Base-by-base conservation (phyloP, 1,139 yeast species). In the Saccharomycopsis hybrid region DNA sequence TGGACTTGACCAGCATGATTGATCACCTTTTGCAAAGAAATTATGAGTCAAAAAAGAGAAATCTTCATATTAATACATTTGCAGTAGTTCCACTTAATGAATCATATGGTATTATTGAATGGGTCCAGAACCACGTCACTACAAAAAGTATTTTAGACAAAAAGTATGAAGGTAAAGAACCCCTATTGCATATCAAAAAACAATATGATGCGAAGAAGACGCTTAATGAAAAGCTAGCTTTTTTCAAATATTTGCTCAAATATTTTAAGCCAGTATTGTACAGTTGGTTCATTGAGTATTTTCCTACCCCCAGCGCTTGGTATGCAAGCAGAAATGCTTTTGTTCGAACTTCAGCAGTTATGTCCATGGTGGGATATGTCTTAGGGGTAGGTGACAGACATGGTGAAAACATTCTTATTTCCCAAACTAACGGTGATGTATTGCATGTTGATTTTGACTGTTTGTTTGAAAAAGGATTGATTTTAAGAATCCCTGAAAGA, bases 381-480 rank as follows among this genome's bases (percentile, higher is more conserved):
- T 72, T 85, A 43, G 94, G 96, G 4, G 73, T 94, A 47, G 99
- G 99, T 25, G 99, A 94, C 65, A 73, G 99, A 32, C 99, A 94
- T 63, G 86, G 96, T 60, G 98, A 94, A 62, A 94, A 94, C 61
- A 78, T 94, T 29, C 67, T 94, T 50, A 70, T 92, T 46, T 78
- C 84, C 60, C 82, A 84, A 57, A 77, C 75, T 42, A 77, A 80
- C 1, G 98, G 98, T 1, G 80, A 80, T 7, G 80, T 89, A 0
- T 69, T 94, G 56, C 99, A 94, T 64, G 97, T 94, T 53, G 99
- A 94, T 66, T 94, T 92, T 65, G 97, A 94, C 62, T 92, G 97
- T 68, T 70, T 94, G 44, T 94, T 94, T 62, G 98, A 88, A 60
- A 92, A 85, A 60, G 87, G 86, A 32, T 61, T 62, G 43, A 62